A percentile compares a stretch with the other conserved stretches of the same genome.
Evolutionary conservation across 2,329 filamentous ascomycete genomes (phyloP).

Genomic region (Aspergillus novofumigatus): DNA sequence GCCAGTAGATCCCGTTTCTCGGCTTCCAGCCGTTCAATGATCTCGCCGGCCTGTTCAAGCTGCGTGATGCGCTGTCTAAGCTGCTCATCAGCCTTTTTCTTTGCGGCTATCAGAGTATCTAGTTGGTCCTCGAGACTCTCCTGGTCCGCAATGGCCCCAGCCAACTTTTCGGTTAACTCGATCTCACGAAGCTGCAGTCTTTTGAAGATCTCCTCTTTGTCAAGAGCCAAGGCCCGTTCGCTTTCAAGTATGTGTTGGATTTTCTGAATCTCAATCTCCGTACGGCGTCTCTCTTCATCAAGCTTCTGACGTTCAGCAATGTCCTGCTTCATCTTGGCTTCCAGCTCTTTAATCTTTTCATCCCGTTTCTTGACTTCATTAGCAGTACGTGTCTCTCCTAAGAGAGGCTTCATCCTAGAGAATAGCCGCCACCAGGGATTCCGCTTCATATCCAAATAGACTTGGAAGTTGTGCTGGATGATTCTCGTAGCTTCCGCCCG

Average conservation of each 20-base stretch:
- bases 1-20: conserved; percentile 74
- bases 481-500: conserved; percentile 91
- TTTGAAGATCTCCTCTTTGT: conserved; percentile 99
- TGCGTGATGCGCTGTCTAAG: conserved; percentile 74
- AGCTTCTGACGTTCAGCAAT: conserved; percentile 69
- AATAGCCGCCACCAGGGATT: conserved; percentile 98
- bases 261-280: conserved; percentile 78
- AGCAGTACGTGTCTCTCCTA: conserved; percentile 86
- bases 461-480: conserved; percentile 88
- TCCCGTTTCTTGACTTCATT: conserved; percentile 93
- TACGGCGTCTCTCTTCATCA: conserved; percentile 85
- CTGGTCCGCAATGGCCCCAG: conserved; percentile 88
- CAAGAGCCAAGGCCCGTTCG: conserved; percentile 87
- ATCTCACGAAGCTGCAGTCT: conserved; percentile 87
- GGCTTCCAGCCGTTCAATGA: conserved; percentile 79
- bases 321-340: conserved; percentile 77
- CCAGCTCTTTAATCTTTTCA: conserved; percentile 83
- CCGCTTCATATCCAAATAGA: conserved; percentile 82
- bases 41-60: conserved; percentile 82
- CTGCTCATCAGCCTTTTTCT: conserved; percentile 82
- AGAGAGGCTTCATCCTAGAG: conserved; percentile 87
- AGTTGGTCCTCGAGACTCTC: conserved; percentile 91
- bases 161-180: conserved; percentile 88
- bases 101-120: conserved; percentile 80
- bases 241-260: conserved; percentile 94